phyloP scores from a whole-genome alignment of 345 rosid species.

The Pistacia atlantica region DNA sequence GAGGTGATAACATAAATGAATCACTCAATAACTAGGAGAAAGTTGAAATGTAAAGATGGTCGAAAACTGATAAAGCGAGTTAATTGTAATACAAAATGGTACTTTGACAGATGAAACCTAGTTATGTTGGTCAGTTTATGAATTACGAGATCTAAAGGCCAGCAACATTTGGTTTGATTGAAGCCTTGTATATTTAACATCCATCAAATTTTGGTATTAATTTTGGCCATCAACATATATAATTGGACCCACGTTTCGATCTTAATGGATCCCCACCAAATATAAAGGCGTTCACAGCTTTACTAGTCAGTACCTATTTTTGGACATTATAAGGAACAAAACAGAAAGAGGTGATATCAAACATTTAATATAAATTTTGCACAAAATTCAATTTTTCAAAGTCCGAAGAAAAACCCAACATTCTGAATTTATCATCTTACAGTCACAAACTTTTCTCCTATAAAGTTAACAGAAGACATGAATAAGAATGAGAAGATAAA shows the following conservation, averaged over 20 bases:
- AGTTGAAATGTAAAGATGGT: too few relatives aligned
- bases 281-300: background rate
- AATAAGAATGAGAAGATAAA: background rate
- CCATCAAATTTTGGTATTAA: background rate
- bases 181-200: background rate
- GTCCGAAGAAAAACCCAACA: background rate
- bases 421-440: background rate
- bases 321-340: background rate
- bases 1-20: too few relatives aligned
- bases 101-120: background rate
- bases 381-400: slow-evolving; percentile 1
- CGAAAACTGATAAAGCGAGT: too few relatives aligned
- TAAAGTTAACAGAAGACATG: background rate
- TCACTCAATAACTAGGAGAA: too few relatives aligned
- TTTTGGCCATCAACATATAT: background rate
- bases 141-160: background rate
- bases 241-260: background rate
- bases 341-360: background rate
- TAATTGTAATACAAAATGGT: too few relatives aligned
- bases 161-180: background rate
- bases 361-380: background rate
- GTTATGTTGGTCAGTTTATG: background rate
- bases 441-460: background rate
- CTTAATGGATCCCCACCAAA: slow-evolving; percentile 1
- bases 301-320: background rate